These are phyloP conservation scores for Botrytis hyacinthi DNA, from an alignment of 2,329 filamentous ascomycete genomes.

Conservation along the genomic window DNA sequence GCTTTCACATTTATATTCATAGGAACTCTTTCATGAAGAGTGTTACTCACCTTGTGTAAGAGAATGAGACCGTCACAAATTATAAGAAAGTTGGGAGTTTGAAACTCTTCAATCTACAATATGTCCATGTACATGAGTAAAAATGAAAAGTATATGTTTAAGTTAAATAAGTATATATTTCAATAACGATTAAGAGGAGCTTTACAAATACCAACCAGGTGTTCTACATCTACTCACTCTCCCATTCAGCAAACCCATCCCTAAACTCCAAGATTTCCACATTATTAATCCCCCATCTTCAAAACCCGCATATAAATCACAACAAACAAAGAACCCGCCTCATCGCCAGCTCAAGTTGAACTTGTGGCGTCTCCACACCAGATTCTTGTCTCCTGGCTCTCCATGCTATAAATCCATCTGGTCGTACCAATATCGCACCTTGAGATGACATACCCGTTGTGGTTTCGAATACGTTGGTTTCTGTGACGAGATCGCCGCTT, in stretches of 20 bases:
- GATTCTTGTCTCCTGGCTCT: conserved; percentile 17
- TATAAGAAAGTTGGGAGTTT: neutral
- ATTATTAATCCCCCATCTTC: neutral
- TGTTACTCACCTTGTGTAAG: neutral
- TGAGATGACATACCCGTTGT: conserved; percentile 34
- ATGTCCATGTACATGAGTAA: neutral
- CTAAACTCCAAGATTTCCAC: neutral
- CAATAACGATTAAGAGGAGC: neutral
- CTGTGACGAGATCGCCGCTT: conserved; percentile 22
- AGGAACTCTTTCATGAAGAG: neutral
- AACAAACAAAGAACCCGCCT: neutral
- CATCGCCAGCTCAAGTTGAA: neutral
- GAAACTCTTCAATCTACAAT: neutral
- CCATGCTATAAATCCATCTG: conserved; percentile 42
- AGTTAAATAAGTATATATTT: neutral
- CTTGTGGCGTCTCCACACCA: neutral
- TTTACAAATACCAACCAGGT: neutral
- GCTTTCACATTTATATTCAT: neutral
- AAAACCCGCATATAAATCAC: neutral
- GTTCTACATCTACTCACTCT: neutral
- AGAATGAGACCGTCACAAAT: neutral
- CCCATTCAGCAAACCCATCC: neutral
- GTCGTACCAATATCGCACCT: conserved; percentile 39
- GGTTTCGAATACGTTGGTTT: conserved; percentile 27
- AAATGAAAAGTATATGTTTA: neutral